Conservation (phyloP, 2,329 filamentous ascomycete species). For the Cladophialophora yegresii region DNA sequence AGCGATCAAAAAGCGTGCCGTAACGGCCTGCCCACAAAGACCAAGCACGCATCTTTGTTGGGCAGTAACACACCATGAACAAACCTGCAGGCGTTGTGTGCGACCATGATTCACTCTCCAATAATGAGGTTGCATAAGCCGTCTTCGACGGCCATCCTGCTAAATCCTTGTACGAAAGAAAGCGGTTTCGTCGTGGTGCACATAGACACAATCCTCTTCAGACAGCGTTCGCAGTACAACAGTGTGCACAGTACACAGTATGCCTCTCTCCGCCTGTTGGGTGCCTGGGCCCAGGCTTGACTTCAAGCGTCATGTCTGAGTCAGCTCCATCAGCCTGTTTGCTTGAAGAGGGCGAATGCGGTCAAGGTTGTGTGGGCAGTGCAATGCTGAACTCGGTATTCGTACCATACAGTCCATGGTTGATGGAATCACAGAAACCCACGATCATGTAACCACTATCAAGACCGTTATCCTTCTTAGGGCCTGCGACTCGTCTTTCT, state of each 20-base stretch:
- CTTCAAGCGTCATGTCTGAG: background rate
- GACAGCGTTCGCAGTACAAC: too few species aligned
- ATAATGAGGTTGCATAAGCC: background rate
- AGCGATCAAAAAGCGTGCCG: background rate
- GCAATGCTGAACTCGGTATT: background rate
- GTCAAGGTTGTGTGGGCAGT: background rate
- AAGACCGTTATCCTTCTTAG: too few species aligned
- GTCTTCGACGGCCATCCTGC: background rate
- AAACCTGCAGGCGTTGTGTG: background rate
- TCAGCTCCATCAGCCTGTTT: slow-evolving; percentile 6
- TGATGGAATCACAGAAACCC: background rate
- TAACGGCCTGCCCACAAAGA: background rate
- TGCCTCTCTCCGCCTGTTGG: background rate
- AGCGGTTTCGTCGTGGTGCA: background rate
- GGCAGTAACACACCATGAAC: background rate
- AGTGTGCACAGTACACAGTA: background rate
- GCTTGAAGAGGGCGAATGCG: background rate
- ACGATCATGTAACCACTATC: background rate
- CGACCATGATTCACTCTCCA: background rate
- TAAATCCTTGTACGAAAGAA: background rate
- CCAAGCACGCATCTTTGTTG: background rate
- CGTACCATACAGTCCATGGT: background rate
- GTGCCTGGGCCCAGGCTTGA: background rate
- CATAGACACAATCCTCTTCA: background rate
- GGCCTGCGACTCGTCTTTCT: too few species aligned